Evolutionary conservation across 2,329 filamentous ascomycete genomes (phyloP), one percentile per base, ranked within the genome.

Genomic region (Trichoderma endophyticum): DNA sequence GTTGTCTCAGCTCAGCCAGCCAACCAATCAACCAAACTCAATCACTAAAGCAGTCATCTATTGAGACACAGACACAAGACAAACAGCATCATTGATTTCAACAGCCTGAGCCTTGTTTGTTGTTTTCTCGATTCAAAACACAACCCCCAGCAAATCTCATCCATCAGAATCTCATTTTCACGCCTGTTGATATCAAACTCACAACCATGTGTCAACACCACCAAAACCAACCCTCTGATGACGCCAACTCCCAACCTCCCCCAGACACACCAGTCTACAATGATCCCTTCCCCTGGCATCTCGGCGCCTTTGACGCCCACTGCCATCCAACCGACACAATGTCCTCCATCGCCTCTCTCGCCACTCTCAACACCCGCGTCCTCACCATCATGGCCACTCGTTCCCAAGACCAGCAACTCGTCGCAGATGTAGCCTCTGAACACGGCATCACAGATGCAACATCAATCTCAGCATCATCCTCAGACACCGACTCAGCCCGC

Each of bases 311-410:
- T 78, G 93, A 96, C 79, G 92, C 93, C 26, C 93, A 96, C 83
- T 95, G 93, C 80, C 93, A 96, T 79, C 93, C 93, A 4, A 95
- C 93, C 32, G 93, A 95, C 80, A 93, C 90, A 24, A 90, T 94
- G 87, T 81, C 85, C 56, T 88, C 86, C 21, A 81, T 92, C 63
- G 75, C 84, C 12, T 80, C 79, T 14, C 90, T 95, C 54, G 82
- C 88, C 12, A 76, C 76, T 12, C 95, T 95, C 92, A 88, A 87
- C 73, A 86, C 91, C 26, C 85, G 87, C 28, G 84, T 85, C 12
- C 82, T 96, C 64, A 92, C 91, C 2, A 86, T 94, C 73, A 95
- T 96, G 93, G 89, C 92, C 34, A 95, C 93, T 1, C 86, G 93
- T 70, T 86, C 86, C 0, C 87, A 94, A 78, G 93, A 96, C 79